These are phyloP conservation scores for Pestalotiopsis sp. DNA, from an alignment of 2,329 filamentous ascomycete species.

Conservation along the genomic window DNA sequence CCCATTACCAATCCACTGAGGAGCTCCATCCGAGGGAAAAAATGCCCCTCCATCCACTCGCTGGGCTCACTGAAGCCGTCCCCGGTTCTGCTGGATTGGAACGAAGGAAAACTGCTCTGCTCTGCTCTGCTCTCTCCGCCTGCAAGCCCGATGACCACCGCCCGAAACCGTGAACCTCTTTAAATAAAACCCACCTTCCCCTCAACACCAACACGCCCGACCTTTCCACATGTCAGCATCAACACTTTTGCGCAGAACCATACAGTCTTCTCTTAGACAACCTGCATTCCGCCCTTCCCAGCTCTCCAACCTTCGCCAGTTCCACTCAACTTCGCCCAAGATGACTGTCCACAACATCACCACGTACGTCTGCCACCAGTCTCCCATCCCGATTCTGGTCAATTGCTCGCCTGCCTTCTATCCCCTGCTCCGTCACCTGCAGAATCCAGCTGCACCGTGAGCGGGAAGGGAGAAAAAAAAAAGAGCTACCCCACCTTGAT, in stretches of 20 bases:
- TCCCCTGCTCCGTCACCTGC: not conserved
- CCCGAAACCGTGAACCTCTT: not conserved
- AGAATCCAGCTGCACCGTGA: not conserved
- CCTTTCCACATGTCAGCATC: conserved; percentile 12
- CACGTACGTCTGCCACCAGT: conserved; percentile 32
- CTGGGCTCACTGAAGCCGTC: not conserved
- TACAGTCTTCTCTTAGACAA: conserved; percentile 10
- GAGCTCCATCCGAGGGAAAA: not conserved
- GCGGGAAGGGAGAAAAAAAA: not conserved
- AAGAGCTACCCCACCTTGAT: conserved; percentile 6
- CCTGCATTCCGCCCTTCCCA: not conserved
- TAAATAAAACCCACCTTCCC: conserved; percentile 14
- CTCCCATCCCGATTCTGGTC: not conserved
- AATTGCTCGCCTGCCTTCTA: not conserved
- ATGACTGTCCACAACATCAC: conserved; percentile 45
- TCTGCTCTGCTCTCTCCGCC: not conserved
- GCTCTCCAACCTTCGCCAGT: conserved; percentile 27
- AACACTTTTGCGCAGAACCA: conserved; percentile 11
- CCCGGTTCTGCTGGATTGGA: not conserved
- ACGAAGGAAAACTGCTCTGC: not conserved
- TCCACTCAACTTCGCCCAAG: conserved; percentile 41
- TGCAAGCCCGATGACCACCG: conserved; percentile 7
- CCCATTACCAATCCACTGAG: conserved; percentile 5
- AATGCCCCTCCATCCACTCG: not conserved
- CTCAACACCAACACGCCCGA: conserved; percentile 10